Conservation (phyloP, 2,329 filamentous ascomycete genomes). For the Penicillium sp. region DNA sequence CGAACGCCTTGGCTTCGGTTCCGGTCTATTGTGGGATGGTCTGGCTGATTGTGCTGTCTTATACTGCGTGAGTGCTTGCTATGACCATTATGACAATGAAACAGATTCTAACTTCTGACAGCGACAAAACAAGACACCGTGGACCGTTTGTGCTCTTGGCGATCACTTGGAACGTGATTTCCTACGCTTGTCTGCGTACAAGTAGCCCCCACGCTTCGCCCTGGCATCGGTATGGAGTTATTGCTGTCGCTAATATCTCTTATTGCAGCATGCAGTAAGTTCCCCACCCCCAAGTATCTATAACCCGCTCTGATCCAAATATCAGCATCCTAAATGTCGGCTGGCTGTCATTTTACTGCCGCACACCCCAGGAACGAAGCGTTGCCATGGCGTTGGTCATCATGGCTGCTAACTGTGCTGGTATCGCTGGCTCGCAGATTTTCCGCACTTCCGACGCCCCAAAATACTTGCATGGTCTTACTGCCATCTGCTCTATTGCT, state of each 20-base stretch:
- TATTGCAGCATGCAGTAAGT: conserved; percentile 41
- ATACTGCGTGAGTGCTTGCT: conserved; percentile 22
- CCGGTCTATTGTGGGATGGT: conserved; percentile 40
- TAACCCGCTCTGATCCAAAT: conserved; percentile 7
- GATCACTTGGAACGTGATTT: conserved; percentile 41
- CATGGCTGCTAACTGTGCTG: conserved; percentile 62
- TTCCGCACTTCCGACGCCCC: conserved; percentile 44
- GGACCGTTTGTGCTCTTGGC: conserved; percentile 38
- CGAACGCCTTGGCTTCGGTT: conserved; percentile 58
- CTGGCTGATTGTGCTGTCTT: conserved; percentile 28
- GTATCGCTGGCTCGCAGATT: conserved; percentile 62
- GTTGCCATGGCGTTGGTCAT: conserved; percentile 61
- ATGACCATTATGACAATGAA: not conserved
- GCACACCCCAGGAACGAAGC: conserved; percentile 58
- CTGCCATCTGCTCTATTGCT: conserved; percentile 27
- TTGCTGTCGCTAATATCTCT: conserved; percentile 31
- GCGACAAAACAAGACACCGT: conserved; percentile 35
- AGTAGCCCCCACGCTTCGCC: conserved; percentile 19
- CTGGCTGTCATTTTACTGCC: conserved; percentile 58
- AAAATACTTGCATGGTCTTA: conserved; percentile 28
- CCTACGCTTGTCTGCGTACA: conserved; percentile 38
- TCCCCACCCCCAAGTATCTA: not conserved
- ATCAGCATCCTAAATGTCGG: conserved; percentile 54
- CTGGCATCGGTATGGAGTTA: conserved; percentile 34
- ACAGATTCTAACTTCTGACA: conserved; percentile 15